Percentiles rank a stretch among this genome's conserved stretches.
phyloP scores from a whole-genome alignment of 805 yeast genomes.

The Candida xyloterini region DNA sequence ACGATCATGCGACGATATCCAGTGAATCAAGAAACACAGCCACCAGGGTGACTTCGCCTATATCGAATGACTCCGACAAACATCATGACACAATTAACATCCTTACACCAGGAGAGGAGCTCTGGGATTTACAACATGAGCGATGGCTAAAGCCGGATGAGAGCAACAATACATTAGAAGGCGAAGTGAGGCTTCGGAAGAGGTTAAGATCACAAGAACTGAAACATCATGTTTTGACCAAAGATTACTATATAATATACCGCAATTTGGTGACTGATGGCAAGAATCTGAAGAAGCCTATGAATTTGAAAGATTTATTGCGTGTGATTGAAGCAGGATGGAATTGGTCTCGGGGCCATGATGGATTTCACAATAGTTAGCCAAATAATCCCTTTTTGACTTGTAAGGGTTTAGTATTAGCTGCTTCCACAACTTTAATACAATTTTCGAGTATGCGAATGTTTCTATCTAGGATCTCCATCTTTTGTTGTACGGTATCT shows the following conservation, averaged over 20 bases:
- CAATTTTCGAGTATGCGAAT: constrained; percentile 68
- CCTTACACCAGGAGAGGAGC: constrained; percentile 37
- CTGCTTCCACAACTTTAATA: constrained; percentile 34
- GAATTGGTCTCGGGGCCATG: constrained; percentile 66
- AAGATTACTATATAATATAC: constrained; percentile 61
- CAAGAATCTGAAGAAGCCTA: constrained; percentile 60
- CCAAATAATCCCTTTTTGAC: constrained; percentile 21
- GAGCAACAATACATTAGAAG: constrained; percentile 26
- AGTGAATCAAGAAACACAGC: constrained; percentile 8
- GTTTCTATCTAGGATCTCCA: constrained; percentile 71
- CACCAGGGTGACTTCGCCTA: constrained; percentile 4
- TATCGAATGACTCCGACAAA: constrained; percentile 1
- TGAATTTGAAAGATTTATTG: constrained; percentile 72
- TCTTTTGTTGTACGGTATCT: constrained; percentile 45
- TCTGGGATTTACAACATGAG: constrained; percentile 69
- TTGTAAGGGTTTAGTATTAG: constrained; percentile 19
- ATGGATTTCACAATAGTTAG: constrained; percentile 9
- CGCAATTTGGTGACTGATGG: constrained; percentile 67
- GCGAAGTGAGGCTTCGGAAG: constrained; percentile 23
- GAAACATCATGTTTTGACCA: constrained; percentile 36
- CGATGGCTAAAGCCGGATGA: constrained; percentile 58
- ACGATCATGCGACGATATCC: constrained; percentile 15
- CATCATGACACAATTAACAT: background rate
- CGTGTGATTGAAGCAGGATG: constrained; percentile 80
- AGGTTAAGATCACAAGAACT: constrained; percentile 25